These are phyloP conservation scores for Clonostachys byssicola DNA, from an alignment of 2,329 filamentous ascomycete genomes.

Conservation along the genomic window DNA sequence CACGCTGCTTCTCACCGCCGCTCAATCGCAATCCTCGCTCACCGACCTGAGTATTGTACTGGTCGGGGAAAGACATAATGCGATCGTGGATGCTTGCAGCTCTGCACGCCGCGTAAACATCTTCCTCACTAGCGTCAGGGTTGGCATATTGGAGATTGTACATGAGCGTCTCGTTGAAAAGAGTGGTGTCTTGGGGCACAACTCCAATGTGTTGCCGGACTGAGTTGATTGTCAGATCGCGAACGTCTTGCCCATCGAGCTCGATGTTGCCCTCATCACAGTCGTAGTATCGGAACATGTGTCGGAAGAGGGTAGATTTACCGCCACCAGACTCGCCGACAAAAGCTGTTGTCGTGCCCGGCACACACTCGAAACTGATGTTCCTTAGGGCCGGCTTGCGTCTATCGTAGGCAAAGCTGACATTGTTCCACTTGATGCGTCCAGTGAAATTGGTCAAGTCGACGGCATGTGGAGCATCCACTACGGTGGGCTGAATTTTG, in stretches of 20 bases:
- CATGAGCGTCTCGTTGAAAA: constrained; percentile 94
- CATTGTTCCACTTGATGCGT: constrained; percentile 81
- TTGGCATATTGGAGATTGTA: constrained; percentile 93
- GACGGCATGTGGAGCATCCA: constrained; percentile 66
- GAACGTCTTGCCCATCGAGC: constrained; percentile 80
- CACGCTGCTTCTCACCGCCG: constrained; percentile 89
- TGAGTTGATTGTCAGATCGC: constrained; percentile 89
- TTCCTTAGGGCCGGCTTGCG: constrained; percentile 82
- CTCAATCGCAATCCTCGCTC: constrained; percentile 84
- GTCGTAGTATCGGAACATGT: constrained; percentile 97
- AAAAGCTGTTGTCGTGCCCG: constrained; percentile 91
- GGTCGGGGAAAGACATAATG: constrained; percentile 83
- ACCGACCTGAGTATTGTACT: constrained; percentile 85
- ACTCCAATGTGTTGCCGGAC: constrained; percentile 88
- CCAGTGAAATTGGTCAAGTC: constrained; percentile 68
- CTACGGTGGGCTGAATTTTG: constrained; percentile 89
- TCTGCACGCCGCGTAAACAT: constrained; percentile 76
- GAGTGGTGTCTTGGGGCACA: constrained; percentile 91
- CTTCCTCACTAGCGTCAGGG: constrained; percentile 72
- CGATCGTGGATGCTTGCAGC: constrained; percentile 92
- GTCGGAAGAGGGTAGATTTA: constrained; percentile 93
- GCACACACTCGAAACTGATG: constrained; percentile 78
- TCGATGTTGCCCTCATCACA: constrained; percentile 73
- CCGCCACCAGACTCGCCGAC: constrained; percentile 96
- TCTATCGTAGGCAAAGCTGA: constrained; percentile 85